Conservation (phyloP, 441 rosid species). For the Bocquillonia castaneifolia region DNA sequence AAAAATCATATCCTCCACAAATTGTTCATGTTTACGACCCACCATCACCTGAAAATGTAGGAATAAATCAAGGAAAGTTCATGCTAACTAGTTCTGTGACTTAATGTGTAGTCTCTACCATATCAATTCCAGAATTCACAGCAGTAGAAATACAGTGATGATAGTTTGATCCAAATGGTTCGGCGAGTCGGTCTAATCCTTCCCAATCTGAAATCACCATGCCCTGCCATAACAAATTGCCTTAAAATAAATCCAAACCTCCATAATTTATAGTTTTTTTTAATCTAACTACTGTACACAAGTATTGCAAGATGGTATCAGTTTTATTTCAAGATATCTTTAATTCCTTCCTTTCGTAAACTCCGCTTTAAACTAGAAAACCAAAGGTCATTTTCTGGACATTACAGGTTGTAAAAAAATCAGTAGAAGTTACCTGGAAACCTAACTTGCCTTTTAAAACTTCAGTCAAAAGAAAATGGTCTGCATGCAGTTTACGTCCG, state of each 20-base stretch:
- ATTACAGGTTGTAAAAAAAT: constrained; percentile 12
- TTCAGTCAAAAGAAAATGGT: constrained; percentile 64
- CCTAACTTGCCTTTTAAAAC: constrained; percentile 69
- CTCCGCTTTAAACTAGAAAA: constrained; percentile 8
- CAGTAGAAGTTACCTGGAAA: constrained; percentile 51
- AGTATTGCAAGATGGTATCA: background rate
- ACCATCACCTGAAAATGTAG: constrained; percentile 63
- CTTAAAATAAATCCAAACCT: background rate
- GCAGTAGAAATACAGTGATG: constrained; percentile 49
- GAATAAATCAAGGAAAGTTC: constrained; percentile 10
- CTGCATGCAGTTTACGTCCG: constrained; percentile 51
- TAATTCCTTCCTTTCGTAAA: background rate
- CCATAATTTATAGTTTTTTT: constrained; percentile 7
- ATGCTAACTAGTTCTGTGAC: background rate
- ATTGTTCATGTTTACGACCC: constrained; percentile 47
- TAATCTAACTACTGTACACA: background rate
- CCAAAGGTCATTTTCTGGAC: background rate
- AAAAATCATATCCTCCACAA: constrained; percentile 44
- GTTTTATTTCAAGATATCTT: background rate
- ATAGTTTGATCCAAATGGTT: constrained; percentile 65
- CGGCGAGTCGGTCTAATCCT: constrained; percentile 59
- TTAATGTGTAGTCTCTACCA: constrained; percentile 40
- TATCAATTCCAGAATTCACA: constrained; percentile 85
- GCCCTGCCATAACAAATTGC: constrained; percentile 48
- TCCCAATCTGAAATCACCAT: constrained; percentile 85